Conservation (phyloP, 768 basidiomycete genomes). For the Rhodotorula paludigena region DNA sequence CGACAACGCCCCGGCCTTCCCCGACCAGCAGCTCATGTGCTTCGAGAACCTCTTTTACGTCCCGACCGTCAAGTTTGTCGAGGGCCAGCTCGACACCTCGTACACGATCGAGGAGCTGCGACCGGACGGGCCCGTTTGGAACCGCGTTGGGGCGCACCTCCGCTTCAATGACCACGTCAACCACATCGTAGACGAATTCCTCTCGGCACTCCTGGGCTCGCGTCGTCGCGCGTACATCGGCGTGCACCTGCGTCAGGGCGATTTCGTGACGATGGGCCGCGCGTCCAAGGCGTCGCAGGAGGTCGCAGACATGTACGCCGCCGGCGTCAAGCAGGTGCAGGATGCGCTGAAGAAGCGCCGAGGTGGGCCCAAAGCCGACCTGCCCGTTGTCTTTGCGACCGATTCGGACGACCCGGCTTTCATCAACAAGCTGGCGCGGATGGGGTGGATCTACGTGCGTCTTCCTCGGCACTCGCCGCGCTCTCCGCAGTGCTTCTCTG, state of each 20-base stretch:
- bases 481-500: neutral
- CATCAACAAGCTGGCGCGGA: slow-evolving; percentile 13
- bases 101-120: slow-evolving; percentile 33
- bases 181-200: slow-evolving; percentile 32
- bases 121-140: slow-evolving; percentile 34
- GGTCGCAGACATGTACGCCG: slow-evolving; percentile 18
- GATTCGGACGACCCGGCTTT: slow-evolving; percentile 34
- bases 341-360: neutral
- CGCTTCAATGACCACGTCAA: slow-evolving; percentile 31
- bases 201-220: slow-evolving; percentile 26
- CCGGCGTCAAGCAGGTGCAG: slow-evolving; percentile 21
- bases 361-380: neutral
- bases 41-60: slow-evolving; percentile 39
- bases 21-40: slow-evolving; percentile 34
- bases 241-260: slow-evolving; percentile 32
- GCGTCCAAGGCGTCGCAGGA: slow-evolving; percentile 6
- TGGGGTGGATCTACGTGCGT: slow-evolving; percentile 19
- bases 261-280: slow-evolving; percentile 26
- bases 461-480: too few relatives aligned
- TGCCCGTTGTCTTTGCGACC: slow-evolving; percentile 27
- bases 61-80: slow-evolving; percentile 25
- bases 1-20: slow-evolving; percentile 22
- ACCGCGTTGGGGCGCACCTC: slow-evolving; percentile 19
- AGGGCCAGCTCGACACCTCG: slow-evolving; percentile 24
- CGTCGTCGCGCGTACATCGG: slow-evolving; percentile 26